Percentiles rank a stretch among this genome's conserved stretches.
These are phyloP conservation scores for Alternaria angustiovoidea DNA, from an alignment of 2,329 filamentous ascomycete species.

Conservation along the genomic window DNA sequence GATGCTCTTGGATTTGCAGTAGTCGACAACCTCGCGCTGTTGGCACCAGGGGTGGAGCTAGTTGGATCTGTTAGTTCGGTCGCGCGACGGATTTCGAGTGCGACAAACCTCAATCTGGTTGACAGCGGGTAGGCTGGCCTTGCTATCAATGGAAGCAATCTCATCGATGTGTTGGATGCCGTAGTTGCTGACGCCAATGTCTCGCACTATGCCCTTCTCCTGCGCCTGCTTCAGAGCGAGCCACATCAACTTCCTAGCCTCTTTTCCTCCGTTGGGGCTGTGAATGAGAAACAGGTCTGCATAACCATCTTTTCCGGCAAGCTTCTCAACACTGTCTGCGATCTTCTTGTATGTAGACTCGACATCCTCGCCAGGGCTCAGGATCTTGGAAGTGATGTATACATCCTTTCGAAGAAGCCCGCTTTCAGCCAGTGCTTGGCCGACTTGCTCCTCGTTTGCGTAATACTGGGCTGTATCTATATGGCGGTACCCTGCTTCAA, in stretches of 20 bases:
- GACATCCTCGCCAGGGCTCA: constrained; percentile 60
- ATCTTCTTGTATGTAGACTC: constrained; percentile 68
- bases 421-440: constrained; percentile 67
- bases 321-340: constrained; percentile 69
- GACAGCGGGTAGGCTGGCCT: constrained; percentile 72
- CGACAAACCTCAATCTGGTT: constrained; percentile 74
- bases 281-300: constrained; percentile 78
- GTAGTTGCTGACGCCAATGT: constrained; percentile 78
- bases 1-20: constrained; percentile 67
- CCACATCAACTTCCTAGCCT: constrained; percentile 70
- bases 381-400: constrained; percentile 76
- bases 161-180: constrained; percentile 73
- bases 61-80: constrained; percentile 5
- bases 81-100: too few species aligned
- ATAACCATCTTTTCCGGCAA: constrained; percentile 65
- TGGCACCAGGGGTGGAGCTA: constrained; percentile 78
- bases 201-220: constrained; percentile 66
- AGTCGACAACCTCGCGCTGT: constrained; percentile 66
- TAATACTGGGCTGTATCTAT: constrained; percentile 76
- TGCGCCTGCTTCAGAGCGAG: constrained; percentile 69
- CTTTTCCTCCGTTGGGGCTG: constrained; percentile 64
- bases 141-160: constrained; percentile 68
- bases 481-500: constrained; percentile 67
- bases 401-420: constrained; percentile 65
- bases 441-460: constrained; percentile 72